A percentile compares a stretch with the other conserved stretches of the same genome.
phyloP scores from a whole-genome alignment of 1,284 basidiomycete genomes.

The Cryptococcus sp. region DNA sequence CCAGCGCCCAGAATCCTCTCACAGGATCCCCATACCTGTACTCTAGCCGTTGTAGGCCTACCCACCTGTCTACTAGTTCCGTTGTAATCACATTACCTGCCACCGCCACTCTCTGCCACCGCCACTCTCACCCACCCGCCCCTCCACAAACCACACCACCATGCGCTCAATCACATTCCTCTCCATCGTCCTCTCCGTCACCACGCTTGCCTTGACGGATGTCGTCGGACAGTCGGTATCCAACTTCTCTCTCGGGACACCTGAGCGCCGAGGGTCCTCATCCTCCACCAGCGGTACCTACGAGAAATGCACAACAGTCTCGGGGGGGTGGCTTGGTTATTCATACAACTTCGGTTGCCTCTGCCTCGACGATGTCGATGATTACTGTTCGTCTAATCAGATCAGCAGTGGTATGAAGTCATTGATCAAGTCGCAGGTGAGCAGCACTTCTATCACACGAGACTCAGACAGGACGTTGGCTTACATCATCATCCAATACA shows the following conservation, averaged over 20 bases:
- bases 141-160: not conserved
- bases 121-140: too few relatives aligned
- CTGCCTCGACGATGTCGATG: conserved; percentile 29
- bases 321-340: conserved; percentile 14
- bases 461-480: not conserved
- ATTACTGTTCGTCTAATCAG: conserved; percentile 26
- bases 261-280: too few relatives aligned
- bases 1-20: too few relatives aligned
- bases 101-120: too few relatives aligned
- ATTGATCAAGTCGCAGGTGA: conserved; percentile 24
- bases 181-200: conserved; percentile 4
- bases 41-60: too few relatives aligned
- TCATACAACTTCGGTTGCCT: conserved; percentile 39
- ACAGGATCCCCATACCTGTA: too few relatives aligned
- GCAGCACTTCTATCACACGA: too few relatives aligned
- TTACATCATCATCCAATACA: conserved; percentile 6
- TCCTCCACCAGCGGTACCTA: conserved; percentile 9
- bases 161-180: not conserved
- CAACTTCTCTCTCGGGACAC: conserved; percentile 10
- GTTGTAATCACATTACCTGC: too few relatives aligned
- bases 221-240: conserved; percentile 17
- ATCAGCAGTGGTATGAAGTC: conserved; percentile 18
- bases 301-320: conserved; percentile 24
- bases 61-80: too few relatives aligned
- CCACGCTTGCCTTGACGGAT: conserved; percentile 25